phyloP scores from a whole-genome alignment of 192 early-diverging fungal species.

The Kickxella alabastrina region DNA sequence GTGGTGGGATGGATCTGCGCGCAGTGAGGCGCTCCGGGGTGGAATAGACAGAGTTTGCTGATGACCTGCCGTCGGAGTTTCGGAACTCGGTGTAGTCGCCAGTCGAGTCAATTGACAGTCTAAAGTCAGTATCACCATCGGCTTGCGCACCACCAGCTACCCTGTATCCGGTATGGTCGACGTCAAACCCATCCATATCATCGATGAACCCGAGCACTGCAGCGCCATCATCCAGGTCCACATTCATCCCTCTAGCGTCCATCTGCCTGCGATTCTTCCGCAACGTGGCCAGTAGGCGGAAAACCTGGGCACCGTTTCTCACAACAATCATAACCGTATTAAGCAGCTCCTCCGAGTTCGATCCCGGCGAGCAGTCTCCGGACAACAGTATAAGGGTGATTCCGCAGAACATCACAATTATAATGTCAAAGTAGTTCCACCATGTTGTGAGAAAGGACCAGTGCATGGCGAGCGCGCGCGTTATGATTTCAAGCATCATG shows the following conservation, averaged over 20 bases:
- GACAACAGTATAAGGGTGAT: conserved; percentile 66
- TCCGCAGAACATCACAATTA: conserved; percentile 64
- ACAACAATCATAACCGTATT: conserved; percentile 70
- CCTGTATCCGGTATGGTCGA: conserved; percentile 11
- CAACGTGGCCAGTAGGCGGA: conserved; percentile 64
- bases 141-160: too few relatives aligned
- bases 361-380: conserved; percentile 60
- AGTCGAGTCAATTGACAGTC: conserved; percentile 43
- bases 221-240: conserved; percentile 26
- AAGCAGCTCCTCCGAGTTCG: conserved; percentile 64
- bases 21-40: conserved; percentile 17
- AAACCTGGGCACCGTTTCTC: conserved; percentile 67
- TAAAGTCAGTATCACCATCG: conserved; percentile 21
- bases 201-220: conserved; percentile 40
- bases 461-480: conserved; percentile 63
- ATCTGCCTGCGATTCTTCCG: conserved; percentile 53
- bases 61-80: conserved; percentile 31
- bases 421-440: conserved; percentile 71
- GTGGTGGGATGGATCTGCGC: too few relatives aligned
- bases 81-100: conserved; percentile 10
- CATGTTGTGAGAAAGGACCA: conserved; percentile 52
- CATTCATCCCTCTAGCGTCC: conserved; percentile 26
- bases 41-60: conserved; percentile 31
- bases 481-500: conserved; percentile 71
- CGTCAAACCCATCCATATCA: conserved; percentile 31